Base-by-base conservation (phyloP, 1,284 basidiomycete species). In the Volvariella surrecta region DNA sequence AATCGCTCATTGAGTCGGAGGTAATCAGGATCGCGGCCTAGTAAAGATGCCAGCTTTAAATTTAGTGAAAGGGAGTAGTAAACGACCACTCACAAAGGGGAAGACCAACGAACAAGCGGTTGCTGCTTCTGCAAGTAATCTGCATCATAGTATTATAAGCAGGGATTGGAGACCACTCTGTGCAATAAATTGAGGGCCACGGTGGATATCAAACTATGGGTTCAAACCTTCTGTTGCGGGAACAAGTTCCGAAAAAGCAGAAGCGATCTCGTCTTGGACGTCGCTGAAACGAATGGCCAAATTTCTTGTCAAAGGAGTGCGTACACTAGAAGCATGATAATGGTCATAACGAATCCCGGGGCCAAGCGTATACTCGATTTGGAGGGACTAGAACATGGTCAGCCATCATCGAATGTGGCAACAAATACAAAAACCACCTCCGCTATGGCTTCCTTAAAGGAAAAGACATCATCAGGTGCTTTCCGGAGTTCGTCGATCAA, bases 11-110 rank as follows among this genome's bases (percentile, higher is more conserved):
- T 64, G 2, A 71, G 52, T 8, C 58, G 52, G 6, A 63, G 50
- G 44, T 60, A 71, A 4, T 67, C 69, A 1, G 56, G 52, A 40
- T 66, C 49, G 32, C 60, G 54, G 42, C 64, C 64, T 66, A 43
- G 37, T 43, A 31, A 31, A 31, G 30, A 15, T 9, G 8, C 34
- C 13, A 35, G n/a, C 8, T 7, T 8, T 35, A 15, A 35, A 16
- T 35, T 15, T 4, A 15, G 15, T 6, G 13, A 16, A n/a, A 15
- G 4, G n/a, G n/a, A 19, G 3, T 9, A 31, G 10, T 28, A 8
- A 1, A 19, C 13, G 16, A 4, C 13, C 3, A 48, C 53, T 30
- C 32, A 52, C 56, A 55, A 3, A 56, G 30, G 3, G 56, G 55
- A n/a, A 56, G 47, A 8, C 54, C 57, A 38, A 59, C 51, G 34